Evolutionary conservation across 1,284 basidiomycete genomes (phyloP).

Genomic region (Cutaneotrichosporon sp.): DNA sequence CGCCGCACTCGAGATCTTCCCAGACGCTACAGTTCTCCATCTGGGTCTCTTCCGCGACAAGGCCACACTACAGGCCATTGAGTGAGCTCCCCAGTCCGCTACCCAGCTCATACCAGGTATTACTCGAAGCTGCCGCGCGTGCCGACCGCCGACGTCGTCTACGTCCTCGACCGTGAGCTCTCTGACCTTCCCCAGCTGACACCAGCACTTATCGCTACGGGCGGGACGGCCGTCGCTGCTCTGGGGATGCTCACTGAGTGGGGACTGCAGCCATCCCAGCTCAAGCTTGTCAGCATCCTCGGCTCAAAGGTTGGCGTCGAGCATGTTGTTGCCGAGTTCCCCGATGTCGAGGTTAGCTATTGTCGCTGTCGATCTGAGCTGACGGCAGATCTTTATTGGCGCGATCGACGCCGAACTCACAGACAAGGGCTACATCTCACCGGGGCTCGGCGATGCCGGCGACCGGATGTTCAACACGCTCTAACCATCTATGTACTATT

Average conservation of each 20-base stretch:
- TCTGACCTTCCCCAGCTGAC: background rate
- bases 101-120: constrained; percentile 55
- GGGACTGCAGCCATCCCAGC: constrained; percentile 62
- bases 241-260: constrained; percentile 77
- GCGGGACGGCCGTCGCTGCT: constrained; percentile 85
- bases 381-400: constrained; percentile 69
- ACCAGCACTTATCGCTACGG: constrained; percentile 76
- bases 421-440: constrained; percentile 66
- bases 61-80: constrained; percentile 81
- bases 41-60: constrained; percentile 88
- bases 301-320: constrained; percentile 70
- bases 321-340: constrained; percentile 62
- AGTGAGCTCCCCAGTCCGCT: too few species aligned
- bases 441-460: constrained; percentile 80
- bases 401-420: constrained; percentile 72
- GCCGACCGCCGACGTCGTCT: constrained; percentile 74
- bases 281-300: constrained; percentile 79
- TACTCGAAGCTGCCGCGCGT: constrained; percentile 82
- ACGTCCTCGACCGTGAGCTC: constrained; percentile 66
- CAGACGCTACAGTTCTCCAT: constrained; percentile 82
- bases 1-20: constrained; percentile 70
- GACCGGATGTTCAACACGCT: constrained; percentile 20
- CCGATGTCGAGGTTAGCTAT: constrained; percentile 68
- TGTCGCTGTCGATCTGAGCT: too few species aligned
- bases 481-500: background rate